A percentile compares a stretch with the other conserved stretches of the same genome.
Conservation (phyloP, 2,329 filamentous ascomycete genomes). For the Aureobasidium sp. region DNA sequence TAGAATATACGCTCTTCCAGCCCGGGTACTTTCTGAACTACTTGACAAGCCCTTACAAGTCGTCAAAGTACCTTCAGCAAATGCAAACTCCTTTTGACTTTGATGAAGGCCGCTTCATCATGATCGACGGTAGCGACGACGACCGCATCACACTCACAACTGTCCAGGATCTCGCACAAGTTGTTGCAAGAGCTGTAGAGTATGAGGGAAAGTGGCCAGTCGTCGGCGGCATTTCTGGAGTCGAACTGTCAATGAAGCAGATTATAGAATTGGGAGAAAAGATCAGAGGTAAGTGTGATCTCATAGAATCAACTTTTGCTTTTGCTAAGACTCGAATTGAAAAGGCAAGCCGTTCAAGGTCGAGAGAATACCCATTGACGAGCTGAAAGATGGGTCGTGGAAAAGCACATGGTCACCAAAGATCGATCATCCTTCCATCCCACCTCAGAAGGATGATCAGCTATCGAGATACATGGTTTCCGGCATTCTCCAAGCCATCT, state of each 20-base stretch:
- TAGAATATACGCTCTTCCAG: background rate
- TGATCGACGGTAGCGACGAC: background rate
- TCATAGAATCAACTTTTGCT: too few relatives aligned
- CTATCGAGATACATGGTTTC: background rate
- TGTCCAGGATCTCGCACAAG: background rate
- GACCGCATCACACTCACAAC: background rate
- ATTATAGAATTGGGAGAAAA: background rate
- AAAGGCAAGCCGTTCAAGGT: background rate
- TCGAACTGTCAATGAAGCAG: background rate
- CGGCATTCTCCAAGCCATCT: background rate
- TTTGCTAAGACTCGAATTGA: background rate
- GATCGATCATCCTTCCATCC: background rate
- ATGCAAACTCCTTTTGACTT: background rate
- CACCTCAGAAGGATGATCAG: background rate
- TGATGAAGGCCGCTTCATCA: background rate
- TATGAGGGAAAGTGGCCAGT: background rate
- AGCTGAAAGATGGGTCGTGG: background rate
- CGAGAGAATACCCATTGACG: background rate
- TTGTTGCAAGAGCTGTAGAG: background rate
- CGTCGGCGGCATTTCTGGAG: background rate
- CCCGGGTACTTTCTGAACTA: background rate
- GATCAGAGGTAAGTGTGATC: background rate
- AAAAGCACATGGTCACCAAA: background rate
- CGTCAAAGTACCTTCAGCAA: background rate
- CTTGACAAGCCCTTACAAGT: background rate